Base-by-base conservation (phyloP, 495 filamentous ascomycete genomes). In the Amniculicola lignicola region DNA sequence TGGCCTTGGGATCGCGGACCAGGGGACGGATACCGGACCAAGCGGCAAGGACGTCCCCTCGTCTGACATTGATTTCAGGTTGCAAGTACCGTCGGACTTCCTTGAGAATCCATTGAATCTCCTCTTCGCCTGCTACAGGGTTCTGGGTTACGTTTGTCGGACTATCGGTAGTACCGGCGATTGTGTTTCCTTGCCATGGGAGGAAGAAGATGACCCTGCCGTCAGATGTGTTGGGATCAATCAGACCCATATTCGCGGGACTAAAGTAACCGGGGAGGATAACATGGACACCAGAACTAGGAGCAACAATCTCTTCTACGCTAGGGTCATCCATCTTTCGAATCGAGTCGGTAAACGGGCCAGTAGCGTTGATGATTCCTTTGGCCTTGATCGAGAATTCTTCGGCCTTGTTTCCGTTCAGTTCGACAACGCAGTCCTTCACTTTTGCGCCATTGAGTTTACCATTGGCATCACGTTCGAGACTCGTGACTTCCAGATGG, bases 171-270 rank as follows among this genome's bases (percentile, higher is more conserved):
- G 93, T 98, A 57, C 93, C 93, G 19, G 93, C 93, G 64, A 98
- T 97, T 23, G 93, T 98, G 74, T 98, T 98, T 41, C 93, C 93
- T 73, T 97, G 92, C 93, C 93, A 98, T 15, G 93, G 93, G 24
- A 98, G 81, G 81, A 98, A 98, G 83, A 98, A 98, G 64, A 97
- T 96, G 35, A 98, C 93, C 64, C 93, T 81, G 15, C 93, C 93
- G 67, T 98, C 93, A 0, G 92, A 96, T 0, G 93, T 97, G 9
- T 81, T 82, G 0, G 93, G 93, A 63, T 98, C 93, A 66, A 98
- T 95, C 33, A 98, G 77, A 35, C 93, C 93, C 93, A 98, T 98
- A 67, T 95, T 85, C 9, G 87, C 82, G 21, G 93, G 93, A 56
- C 85, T 90, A 78, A 89, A 97, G 75, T 95, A 98, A 25, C 93